Conservation (phyloP, 2,329 filamentous ascomycete genomes). For the Botrytis fragariae region DNA sequence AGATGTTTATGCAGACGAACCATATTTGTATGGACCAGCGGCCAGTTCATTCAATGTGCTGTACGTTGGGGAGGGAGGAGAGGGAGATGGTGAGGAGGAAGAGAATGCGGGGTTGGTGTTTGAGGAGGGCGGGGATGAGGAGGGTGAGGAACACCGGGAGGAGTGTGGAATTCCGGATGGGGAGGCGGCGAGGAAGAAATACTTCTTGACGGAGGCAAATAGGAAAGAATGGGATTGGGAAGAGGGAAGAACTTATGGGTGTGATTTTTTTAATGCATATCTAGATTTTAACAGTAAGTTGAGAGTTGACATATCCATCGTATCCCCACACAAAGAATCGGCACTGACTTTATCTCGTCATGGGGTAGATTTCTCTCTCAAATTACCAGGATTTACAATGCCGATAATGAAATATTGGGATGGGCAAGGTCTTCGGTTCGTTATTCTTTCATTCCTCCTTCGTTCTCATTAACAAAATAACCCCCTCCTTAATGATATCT, state of each 20-base stretch:
- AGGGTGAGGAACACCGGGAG: slow-evolving; percentile 43
- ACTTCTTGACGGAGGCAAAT: slow-evolving; percentile 56
- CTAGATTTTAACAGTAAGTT: slow-evolving; percentile 72
- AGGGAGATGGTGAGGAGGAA: slow-evolving; percentile 38
- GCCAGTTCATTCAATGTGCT: slow-evolving; percentile 78
- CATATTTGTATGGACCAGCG: slow-evolving; percentile 81
- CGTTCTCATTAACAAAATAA: not conserved
- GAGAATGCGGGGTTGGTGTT: slow-evolving; percentile 32
- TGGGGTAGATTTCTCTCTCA: slow-evolving; percentile 60
- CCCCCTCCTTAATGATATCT: not conserved
- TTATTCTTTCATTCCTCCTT: slow-evolving; percentile 13
- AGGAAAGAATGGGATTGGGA: slow-evolving; percentile 60
- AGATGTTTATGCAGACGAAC: slow-evolving; percentile 82
- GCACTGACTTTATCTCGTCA: not conserved
- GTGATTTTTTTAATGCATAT: slow-evolving; percentile 88
- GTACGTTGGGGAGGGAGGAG: slow-evolving; percentile 53
- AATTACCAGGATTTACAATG: slow-evolving; percentile 69
- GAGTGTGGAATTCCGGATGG: slow-evolving; percentile 33
- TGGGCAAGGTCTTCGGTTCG: slow-evolving; percentile 71
- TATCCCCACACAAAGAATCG: not conserved
- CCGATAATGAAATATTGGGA: slow-evolving; percentile 79
- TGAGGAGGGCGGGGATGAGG: slow-evolving; percentile 43
- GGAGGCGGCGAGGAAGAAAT: slow-evolving; percentile 55
- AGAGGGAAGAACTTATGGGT: slow-evolving; percentile 57
- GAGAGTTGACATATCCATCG: not conserved